Percentiles rank a stretch among this genome's conserved stretches.
These are phyloP conservation scores for Agastache rugosa DNA, from an alignment of 257 asterid genomes.

Conservation along the genomic window DNA sequence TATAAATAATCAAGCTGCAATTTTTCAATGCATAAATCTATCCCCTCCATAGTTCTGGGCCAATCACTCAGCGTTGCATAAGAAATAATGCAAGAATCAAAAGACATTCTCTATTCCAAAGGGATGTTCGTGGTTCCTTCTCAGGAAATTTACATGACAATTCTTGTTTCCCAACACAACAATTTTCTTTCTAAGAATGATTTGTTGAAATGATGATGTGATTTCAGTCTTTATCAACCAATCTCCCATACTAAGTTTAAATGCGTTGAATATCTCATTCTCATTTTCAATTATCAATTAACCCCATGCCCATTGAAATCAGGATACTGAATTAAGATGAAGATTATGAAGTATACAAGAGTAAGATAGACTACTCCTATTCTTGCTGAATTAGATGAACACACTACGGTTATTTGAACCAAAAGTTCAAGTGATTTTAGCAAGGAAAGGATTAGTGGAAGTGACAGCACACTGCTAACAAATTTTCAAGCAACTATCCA, in stretches of 20 bases:
- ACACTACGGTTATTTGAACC: too few species aligned
- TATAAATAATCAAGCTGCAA: not conserved
- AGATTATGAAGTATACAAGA: not conserved
- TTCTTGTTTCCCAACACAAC: slow-evolving; percentile 3
- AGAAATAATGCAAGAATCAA: slow-evolving; percentile 4
- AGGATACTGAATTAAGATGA: not conserved
- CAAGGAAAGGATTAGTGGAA: not conserved
- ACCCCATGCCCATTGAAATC: not conserved
- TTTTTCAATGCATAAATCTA: not conserved
- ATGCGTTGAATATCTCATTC: not conserved
- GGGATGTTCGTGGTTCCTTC: slow-evolving; percentile 10
- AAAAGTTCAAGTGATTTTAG: not conserved
- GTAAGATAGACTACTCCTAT: not conserved
- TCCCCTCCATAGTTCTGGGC: not conserved
- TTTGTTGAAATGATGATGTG: not conserved
- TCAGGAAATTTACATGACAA: not conserved
- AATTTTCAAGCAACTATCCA: slow-evolving; percentile 1
- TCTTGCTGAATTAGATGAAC: not conserved
- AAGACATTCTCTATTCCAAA: slow-evolving; percentile 1
- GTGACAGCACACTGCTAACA: not conserved
- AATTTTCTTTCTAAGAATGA: not conserved
- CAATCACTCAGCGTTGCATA: not conserved
- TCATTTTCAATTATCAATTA: not conserved
- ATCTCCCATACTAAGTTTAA: not conserved
- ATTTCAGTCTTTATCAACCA: not conserved